Percentiles rank a stretch among this genome's conserved stretches.
phyloP scores from a whole-genome alignment of 163 green algal genomes.

The Dunaliella salina region DNA sequence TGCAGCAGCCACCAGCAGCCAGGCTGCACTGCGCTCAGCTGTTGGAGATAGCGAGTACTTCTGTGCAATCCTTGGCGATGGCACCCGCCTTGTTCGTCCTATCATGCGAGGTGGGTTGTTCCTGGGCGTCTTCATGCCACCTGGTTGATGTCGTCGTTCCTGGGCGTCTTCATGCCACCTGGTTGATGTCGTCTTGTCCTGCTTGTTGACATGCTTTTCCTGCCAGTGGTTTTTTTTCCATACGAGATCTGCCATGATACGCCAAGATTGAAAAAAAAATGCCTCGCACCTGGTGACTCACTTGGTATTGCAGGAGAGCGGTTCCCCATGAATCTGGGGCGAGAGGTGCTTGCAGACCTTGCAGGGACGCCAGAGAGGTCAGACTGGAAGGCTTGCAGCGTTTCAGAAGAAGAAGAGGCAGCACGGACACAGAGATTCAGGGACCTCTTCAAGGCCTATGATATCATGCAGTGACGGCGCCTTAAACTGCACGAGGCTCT shows the following conservation, averaged over 20 bases:
- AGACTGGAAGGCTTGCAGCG: conserved; percentile 76
- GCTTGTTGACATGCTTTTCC: no score
- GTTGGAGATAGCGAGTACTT: conserved; percentile 68
- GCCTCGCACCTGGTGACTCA: no score
- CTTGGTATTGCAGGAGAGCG: conserved; percentile 41
- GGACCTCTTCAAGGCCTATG: conserved; percentile 49
- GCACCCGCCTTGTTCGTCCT: conserved; percentile 60
- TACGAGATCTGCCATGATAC: no score
- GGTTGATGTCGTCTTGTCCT: no score
- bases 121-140: no score
- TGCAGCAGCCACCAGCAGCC: background rate
- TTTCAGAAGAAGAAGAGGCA: conserved; percentile 28
- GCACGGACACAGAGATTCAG: conserved; percentile 52
- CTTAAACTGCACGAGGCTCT: no score
- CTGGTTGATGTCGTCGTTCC: no score
- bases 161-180: no score
- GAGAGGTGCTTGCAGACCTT: conserved; percentile 73
- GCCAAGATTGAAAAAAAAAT: no score
- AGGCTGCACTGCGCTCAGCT: conserved; percentile 21
- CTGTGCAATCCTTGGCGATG: conserved; percentile 70
- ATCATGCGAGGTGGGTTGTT: conserved; percentile 43
- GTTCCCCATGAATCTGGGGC: conserved; percentile 73
- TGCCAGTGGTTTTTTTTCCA: no score
- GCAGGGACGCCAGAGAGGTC: conserved; percentile 63
- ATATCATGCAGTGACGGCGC: conserved; percentile 16